Base-by-base conservation (phyloP, 129 eudicot species). In the carrot (Daucus carota) region DNA sequence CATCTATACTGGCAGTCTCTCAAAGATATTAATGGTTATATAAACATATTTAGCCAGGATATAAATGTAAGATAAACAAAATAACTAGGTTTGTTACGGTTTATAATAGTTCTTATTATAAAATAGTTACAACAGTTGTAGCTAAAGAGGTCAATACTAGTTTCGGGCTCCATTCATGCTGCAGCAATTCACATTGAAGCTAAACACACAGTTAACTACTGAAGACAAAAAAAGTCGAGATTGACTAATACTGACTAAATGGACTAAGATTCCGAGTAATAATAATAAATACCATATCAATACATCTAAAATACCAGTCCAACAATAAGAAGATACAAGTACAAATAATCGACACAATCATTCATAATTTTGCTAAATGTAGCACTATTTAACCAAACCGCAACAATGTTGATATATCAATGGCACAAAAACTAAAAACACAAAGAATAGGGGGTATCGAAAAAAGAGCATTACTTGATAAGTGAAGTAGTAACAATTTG, bases 401-500 rank as follows among this genome's bases (percentile, higher is more conserved):
- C 15, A 29, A 48, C 43, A 3, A 38, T 38, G 41, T 4, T 5
- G 5, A 40, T 2, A 73, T 45, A 76, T 22, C 43, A 81, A 79
- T 0, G 26, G 11, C 17, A 20, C 48, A 59, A 29, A 63, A 82
- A 66, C 44, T 8, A 13, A 7, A 26, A 40, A 74, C 3, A 73
- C 45, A 22, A 59, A 32, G 47, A 3, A 10, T 6, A n/a, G 42
- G 59, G 60, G 11, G 10, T 50, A 7, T 32, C 16, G 17, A 13
- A 41, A 41, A 59, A 16, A 73, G 33, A n/a, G 48, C 74, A 73
- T 79, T 85, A 90, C 98, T 90, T 93, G 76, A 93, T 54, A 77
- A 89, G 85, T 0, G 8, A 46, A 1, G 98, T 80, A 62, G 97
- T 93, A 65, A 89, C 93, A 83, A 91, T 84, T 83, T 84, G 85